phyloP scores from a whole-genome alignment of 1,139 yeast species.

The Diutina ranongensis region DNA sequence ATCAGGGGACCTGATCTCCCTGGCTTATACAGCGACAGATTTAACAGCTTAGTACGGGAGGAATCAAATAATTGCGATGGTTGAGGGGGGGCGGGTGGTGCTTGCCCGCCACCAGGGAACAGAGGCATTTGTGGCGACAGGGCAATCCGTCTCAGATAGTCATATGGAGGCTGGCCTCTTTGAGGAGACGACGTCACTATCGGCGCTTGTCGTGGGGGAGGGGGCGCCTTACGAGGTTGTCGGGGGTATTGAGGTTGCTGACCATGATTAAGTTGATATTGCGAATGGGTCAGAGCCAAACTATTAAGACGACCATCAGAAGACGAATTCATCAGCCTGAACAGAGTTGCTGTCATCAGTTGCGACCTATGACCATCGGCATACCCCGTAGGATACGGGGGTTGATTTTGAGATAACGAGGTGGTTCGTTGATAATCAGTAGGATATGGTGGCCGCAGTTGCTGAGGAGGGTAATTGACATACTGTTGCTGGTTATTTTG shows the following conservation, averaged over 20 bases:
- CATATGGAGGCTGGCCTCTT: neutral
- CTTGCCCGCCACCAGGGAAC: neutral
- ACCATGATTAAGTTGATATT: neutral
- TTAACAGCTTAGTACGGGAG: slow-evolving; percentile 1
- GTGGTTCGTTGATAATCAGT: neutral
- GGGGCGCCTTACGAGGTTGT: neutral
- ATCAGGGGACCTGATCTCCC: neutral
- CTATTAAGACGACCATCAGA: slow-evolving; percentile 3
- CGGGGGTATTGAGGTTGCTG: neutral
- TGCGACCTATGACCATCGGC: neutral
- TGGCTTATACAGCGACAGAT: neutral
- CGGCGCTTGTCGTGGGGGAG: slow-evolving; percentile 1
- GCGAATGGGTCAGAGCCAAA: slow-evolving; percentile 5
- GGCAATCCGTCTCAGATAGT: neutral
- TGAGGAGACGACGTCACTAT: neutral
- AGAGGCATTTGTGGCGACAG: slow-evolving; percentile 1
- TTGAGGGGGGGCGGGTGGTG: neutral
- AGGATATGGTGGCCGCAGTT: neutral
- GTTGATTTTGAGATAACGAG: neutral
- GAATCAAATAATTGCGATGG: neutral
- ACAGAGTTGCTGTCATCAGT: neutral
- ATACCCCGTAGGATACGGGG: neutral
- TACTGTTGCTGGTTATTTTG: neutral
- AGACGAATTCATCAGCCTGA: neutral
- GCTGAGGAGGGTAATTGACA: neutral